A percentile compares a stretch with the other conserved stretches of the same genome.
Conservation (phyloP, 257 asterid species). For the Cruciata laevipes region DNA sequence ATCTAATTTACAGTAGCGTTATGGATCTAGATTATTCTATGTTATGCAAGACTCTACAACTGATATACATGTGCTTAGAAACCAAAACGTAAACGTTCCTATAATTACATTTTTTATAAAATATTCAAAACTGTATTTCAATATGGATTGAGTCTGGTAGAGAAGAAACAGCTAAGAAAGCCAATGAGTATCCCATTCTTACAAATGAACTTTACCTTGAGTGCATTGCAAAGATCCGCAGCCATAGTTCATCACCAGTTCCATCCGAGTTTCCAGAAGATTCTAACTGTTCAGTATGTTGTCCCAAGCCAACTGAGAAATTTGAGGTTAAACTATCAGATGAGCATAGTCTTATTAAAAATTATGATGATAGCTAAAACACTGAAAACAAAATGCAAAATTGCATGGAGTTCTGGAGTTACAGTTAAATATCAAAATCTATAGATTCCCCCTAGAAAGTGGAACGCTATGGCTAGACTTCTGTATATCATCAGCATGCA, state of each 20-base stretch:
- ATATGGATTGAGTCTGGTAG: background rate
- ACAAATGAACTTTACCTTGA: constrained; percentile 41
- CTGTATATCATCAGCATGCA: background rate
- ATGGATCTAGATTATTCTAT: constrained; percentile 2
- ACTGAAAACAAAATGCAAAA: background rate
- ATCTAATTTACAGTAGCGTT: background rate
- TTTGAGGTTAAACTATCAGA: constrained; percentile 11
- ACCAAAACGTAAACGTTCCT: background rate
- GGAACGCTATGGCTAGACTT: background rate
- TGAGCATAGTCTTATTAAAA: constrained; percentile 8
- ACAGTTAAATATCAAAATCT: background rate
- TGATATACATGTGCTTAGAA: background rate
- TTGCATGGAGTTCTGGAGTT: background rate
- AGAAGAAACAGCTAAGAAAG: background rate
- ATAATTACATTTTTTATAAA: too few relatives aligned
- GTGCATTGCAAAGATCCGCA: constrained; percentile 62
- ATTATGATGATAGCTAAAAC: background rate
- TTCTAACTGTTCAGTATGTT: constrained; percentile 32
- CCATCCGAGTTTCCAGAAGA: constrained; percentile 35
- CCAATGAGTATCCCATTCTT: background rate
- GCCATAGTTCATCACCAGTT: constrained; percentile 70
- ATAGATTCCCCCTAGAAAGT: background rate
- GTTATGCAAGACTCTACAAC: background rate
- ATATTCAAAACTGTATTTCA: background rate
- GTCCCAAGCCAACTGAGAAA: constrained; percentile 29